Evolutionary conservation across 1,139 yeast genomes (phyloP).

Genomic region (Sugiyamaella xylanicola): DNA sequence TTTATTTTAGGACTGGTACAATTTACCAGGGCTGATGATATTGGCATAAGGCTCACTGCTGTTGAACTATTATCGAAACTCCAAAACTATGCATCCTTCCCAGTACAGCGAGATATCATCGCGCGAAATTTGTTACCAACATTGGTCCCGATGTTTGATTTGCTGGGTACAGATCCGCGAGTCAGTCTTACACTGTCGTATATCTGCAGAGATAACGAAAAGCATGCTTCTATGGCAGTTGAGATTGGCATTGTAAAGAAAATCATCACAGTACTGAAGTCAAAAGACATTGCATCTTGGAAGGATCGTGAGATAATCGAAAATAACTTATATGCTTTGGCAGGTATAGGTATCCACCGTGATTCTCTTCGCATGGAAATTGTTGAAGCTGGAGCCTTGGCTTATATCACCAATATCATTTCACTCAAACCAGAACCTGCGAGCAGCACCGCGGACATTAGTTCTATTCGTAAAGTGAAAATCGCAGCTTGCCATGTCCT

Average conservation of each 20-base stretch:
- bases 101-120: constrained; percentile 32
- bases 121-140: constrained; percentile 40
- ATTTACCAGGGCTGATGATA: constrained; percentile 35
- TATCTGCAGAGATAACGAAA: constrained; percentile 39
- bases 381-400: constrained; percentile 40
- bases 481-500: constrained; percentile 57
- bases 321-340: constrained; percentile 38
- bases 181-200: constrained; percentile 38
- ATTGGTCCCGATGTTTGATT: constrained; percentile 39
- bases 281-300: constrained; percentile 27
- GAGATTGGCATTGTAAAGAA: constrained; percentile 42
- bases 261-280: constrained; percentile 32
- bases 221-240: constrained; percentile 40
- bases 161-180: constrained; percentile 34
- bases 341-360: constrained; percentile 42
- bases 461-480: constrained; percentile 35
- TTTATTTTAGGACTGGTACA: constrained; percentile 32
- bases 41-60: constrained; percentile 39
- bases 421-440: constrained; percentile 22
- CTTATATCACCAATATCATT: constrained; percentile 37
- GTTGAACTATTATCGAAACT: constrained; percentile 40
- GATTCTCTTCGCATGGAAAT: constrained; percentile 41
- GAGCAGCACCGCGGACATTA: constrained; percentile 19
- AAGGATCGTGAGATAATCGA: constrained; percentile 34
- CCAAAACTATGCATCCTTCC: constrained; percentile 31